These are phyloP conservation scores for Hibiscus trionum DNA, from an alignment of 345 rosid genomes.

Conservation along the genomic window DNA sequence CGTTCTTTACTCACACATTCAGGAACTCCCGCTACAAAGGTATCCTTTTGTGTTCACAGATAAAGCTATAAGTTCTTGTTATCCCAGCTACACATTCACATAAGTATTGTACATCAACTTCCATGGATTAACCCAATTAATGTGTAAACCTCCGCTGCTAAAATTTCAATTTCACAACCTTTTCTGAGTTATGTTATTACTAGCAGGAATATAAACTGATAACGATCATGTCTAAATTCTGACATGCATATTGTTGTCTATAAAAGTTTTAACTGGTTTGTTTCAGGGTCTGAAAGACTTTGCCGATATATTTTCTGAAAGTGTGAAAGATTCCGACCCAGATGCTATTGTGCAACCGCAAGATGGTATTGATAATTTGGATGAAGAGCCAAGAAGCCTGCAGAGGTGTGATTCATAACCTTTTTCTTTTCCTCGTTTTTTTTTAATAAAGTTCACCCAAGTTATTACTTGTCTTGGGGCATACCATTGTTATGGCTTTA, in stretches of 20 bases:
- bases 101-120: not conserved
- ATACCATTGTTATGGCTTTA: not conserved
- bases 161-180: not conserved
- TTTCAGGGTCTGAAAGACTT: constrained; percentile 57
- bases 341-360: constrained; percentile 10
- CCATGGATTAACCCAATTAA: no score
- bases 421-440: not conserved
- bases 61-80: not conserved
- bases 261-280: not conserved
- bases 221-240: not conserved
- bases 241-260: not conserved
- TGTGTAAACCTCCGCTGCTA: not conserved
- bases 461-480: not conserved
- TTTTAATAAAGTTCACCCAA: not conserved
- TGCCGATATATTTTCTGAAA: constrained; percentile 21
- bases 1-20: constrained; percentile 34
- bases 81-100: not conserved
- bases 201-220: not conserved
- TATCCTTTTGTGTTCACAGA: constrained; percentile 11
- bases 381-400: constrained; percentile 23
- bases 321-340: constrained; percentile 14
- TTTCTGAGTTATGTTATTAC: not conserved
- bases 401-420: constrained; percentile 26
- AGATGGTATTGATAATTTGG: constrained; percentile 20
- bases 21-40: constrained; percentile 40